Percentiles rank a stretch among this genome's conserved stretches.
phyloP scores from a whole-genome alignment of 2,329 filamentous ascomycete genomes.

The Zalaria obscura region DNA sequence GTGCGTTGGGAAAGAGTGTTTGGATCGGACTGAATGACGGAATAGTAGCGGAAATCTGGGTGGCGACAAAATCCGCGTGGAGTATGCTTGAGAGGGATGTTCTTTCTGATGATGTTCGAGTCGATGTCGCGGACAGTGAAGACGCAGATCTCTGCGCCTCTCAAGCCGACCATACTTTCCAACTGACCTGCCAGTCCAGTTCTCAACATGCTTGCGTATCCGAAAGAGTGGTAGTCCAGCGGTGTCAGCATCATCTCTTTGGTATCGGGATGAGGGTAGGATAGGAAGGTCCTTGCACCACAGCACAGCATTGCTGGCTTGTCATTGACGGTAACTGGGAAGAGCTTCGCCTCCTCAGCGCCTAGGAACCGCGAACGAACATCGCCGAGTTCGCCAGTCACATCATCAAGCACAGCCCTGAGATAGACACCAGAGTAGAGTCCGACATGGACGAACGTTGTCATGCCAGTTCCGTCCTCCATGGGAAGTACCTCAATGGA shows the following conservation, averaged over 20 bases:
- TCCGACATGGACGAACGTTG: slow-evolving; percentile 88
- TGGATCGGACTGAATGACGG: slow-evolving; percentile 86
- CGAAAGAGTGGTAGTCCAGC: slow-evolving; percentile 71
- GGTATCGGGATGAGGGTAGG: slow-evolving; percentile 77
- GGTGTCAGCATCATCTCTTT: slow-evolving; percentile 87
- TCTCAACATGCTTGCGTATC: slow-evolving; percentile 93
- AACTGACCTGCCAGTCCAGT: slow-evolving; percentile 45
- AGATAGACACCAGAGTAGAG: slow-evolving; percentile 93
- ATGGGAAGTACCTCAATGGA: slow-evolving; percentile 78
- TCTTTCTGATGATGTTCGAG: slow-evolving; percentile 8
- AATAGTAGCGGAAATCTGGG: slow-evolving; percentile 78
- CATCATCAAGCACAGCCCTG: slow-evolving; percentile 83
- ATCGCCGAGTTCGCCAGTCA: slow-evolving; percentile 89
- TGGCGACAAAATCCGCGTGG: slow-evolving; percentile 79
- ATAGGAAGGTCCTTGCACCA: slow-evolving; percentile 90
- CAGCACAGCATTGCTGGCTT: slow-evolving; percentile 77
- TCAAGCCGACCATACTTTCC: slow-evolving; percentile 90
- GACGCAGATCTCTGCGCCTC: slow-evolving; percentile 34
- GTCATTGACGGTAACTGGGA: slow-evolving; percentile 76
- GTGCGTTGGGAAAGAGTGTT: slow-evolving; percentile 77
- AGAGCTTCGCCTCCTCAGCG: slow-evolving; percentile 76
- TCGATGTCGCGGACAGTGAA: slow-evolving; percentile 8
- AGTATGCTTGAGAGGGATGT: slow-evolving; percentile 69
- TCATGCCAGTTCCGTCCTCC: slow-evolving; percentile 82
- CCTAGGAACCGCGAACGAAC: slow-evolving; percentile 91